These are phyloP conservation scores for Danielia oregonensis DNA, from an alignment of 805 yeast species.

Conservation along the genomic window DNA sequence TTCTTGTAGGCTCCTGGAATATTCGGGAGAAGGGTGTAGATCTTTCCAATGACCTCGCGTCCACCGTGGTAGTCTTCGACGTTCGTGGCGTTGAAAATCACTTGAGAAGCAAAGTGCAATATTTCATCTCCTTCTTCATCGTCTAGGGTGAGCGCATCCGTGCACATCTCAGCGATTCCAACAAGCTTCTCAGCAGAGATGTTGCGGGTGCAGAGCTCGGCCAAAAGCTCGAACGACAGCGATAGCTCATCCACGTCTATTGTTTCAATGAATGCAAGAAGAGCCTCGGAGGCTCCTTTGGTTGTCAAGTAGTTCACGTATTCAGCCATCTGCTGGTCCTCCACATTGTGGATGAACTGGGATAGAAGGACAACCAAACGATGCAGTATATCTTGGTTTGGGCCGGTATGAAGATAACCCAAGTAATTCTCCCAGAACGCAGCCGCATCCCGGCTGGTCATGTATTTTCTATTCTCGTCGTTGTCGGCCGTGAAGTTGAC, in stretches of 20 bases:
- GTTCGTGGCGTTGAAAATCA: conserved; percentile 19
- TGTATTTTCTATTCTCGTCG: conserved; percentile 17
- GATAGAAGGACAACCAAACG: conserved; percentile 23
- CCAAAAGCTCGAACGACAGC: conserved; percentile 8
- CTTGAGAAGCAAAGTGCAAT: conserved; percentile 1
- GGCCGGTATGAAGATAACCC: background rate
- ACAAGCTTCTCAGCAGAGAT: background rate
- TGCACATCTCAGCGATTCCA: too few relatives aligned
- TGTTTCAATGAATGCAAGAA: background rate
- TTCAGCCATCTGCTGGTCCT: conserved; percentile 10
- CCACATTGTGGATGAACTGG: conserved; percentile 31
- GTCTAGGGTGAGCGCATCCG: background rate
- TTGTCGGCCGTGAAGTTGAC: conserved; percentile 36
- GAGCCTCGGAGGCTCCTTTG: background rate
- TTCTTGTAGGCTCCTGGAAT: conserved; percentile 2
- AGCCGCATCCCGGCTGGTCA: conserved; percentile 1
- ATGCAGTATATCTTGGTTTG: conserved; percentile 3
- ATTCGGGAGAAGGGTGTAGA: background rate
- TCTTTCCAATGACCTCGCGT: background rate
- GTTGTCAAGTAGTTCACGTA: conserved; percentile 2
- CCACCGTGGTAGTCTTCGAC: conserved; percentile 11
- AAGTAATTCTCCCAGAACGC: conserved; percentile 9
- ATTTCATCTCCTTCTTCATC: background rate
- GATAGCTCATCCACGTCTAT: conserved; percentile 1
- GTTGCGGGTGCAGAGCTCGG: conserved; percentile 2